Conservation (phyloP, 768 basidiomycete genomes). For the Tricholoma matsutake region DNA sequence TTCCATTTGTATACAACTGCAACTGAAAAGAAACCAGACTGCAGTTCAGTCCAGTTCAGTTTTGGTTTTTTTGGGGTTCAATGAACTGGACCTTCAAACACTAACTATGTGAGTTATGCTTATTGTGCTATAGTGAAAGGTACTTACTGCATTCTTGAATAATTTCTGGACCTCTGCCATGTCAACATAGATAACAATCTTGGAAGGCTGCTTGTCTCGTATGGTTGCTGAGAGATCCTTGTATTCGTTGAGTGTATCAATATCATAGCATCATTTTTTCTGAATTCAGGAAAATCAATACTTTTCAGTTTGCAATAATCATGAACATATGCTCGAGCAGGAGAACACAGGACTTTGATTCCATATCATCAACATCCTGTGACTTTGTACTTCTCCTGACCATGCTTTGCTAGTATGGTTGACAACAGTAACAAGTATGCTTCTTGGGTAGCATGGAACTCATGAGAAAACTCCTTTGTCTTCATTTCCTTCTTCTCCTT, state of each 20-base stretch:
- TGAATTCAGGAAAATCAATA: no score
- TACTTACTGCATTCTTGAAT: neutral
- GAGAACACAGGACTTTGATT: neutral
- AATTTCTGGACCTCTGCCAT: neutral
- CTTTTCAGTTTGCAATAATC: neutral
- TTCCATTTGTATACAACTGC: no score
- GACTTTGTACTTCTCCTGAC: no score
- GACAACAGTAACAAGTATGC: neutral
- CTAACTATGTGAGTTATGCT: neutral
- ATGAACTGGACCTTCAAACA: no score
- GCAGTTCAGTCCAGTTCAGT: no score
- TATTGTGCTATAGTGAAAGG: no score
- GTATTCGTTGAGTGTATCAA: no score
- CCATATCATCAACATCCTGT: neutral
- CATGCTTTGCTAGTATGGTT: neutral
- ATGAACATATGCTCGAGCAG: neutral
- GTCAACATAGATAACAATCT: neutral
- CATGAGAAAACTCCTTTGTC: neutral
- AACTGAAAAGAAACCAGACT: no score
- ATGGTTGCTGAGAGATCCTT: neutral
- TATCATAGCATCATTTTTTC: no score
- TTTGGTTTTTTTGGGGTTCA: no score
- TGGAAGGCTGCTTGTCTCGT: neutral
- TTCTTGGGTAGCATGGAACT: neutral
- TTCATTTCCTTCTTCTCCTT: neutral